These are phyloP conservation scores for Beauveria rudraprayagi DNA, from an alignment of 2,329 filamentous ascomycete species.

Conservation along the genomic window DNA sequence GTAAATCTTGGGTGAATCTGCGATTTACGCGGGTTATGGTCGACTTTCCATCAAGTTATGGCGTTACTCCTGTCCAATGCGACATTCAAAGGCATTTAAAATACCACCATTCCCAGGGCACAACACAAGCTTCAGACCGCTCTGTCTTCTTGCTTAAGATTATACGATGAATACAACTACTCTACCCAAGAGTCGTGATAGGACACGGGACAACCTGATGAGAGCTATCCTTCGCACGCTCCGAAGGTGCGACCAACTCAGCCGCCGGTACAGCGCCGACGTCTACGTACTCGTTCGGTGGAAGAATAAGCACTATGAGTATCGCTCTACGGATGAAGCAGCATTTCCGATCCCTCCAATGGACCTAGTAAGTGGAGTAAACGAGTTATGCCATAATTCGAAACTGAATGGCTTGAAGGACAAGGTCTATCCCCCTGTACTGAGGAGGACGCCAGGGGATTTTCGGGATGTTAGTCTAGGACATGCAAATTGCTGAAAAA, in stretches of 20 bases:
- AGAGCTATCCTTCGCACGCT: background rate
- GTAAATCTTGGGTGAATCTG: background rate
- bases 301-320: too few species aligned
- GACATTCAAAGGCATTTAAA: background rate
- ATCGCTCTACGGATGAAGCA: too few species aligned
- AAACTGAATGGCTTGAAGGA: background rate
- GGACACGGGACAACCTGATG: background rate
- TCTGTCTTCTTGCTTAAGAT: background rate
- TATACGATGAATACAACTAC: background rate
- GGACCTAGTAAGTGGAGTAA: too few species aligned
- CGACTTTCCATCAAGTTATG: background rate
- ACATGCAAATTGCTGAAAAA: background rate
- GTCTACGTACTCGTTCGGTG: too few species aligned
- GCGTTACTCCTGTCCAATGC: background rate
- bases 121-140: background rate
- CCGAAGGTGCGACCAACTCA: background rate
- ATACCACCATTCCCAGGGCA: background rate
- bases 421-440: background rate
- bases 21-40: too few species aligned
- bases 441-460: background rate
- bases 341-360: too few species aligned
- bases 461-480: background rate
- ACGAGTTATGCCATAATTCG: too few species aligned
- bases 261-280: too few species aligned
- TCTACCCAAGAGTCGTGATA: background rate